Base-by-base conservation (phyloP, 352 stramenopile species). In the Phytophthora citrophthora region DNA sequence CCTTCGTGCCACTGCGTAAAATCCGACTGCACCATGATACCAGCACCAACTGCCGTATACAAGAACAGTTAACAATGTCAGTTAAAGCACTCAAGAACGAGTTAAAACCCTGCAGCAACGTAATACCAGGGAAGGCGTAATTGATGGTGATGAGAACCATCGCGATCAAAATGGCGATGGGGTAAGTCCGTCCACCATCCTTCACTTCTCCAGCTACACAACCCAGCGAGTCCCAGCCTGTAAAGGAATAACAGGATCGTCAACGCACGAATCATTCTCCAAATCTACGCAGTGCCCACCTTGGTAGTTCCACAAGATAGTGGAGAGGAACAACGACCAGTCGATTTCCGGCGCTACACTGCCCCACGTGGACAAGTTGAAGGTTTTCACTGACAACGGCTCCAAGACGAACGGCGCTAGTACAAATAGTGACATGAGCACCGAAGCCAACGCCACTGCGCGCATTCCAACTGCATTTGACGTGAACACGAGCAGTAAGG, bases 291-390 rank as follows among this genome's bases (percentile, higher is more conserved):
- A 41, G 23, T n/a, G 8, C 18, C 1, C 44, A 77, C 87, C 87
- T 82, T 95, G 87, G 48, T 93, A 93, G 60, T 93, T 94, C 87
- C 87, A 95, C 10, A 95, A 61, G 56, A 94, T 93, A 1, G 86
- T 93, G 3, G 83, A 93, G 26, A 94, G 75, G 61, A 95, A 95
- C n/a, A 93, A 49, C 20, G 83, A 92, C 87, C 87, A 94, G 65
- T 94, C 74, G 56, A 94, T 91, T 10, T 80, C 26, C 11, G 83
- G 82, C 13, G 85, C 78, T 6, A 89, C 77, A 31, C 74, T 81
- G 12, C 81, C 81, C 87, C 85, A 94, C 16, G 81, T 92, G 3
- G 82, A 69, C 15, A 89, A 61, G 48, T 93, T 91, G 58, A 92
- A 92, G 23, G 82, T 74, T 32, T 91, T 70, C 13, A 95, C 58